Percentiles rank a stretch among this genome's conserved stretches.
phyloP scores from a whole-genome alignment of 805 yeast species.

The Nakazawaea ernobii region DNA sequence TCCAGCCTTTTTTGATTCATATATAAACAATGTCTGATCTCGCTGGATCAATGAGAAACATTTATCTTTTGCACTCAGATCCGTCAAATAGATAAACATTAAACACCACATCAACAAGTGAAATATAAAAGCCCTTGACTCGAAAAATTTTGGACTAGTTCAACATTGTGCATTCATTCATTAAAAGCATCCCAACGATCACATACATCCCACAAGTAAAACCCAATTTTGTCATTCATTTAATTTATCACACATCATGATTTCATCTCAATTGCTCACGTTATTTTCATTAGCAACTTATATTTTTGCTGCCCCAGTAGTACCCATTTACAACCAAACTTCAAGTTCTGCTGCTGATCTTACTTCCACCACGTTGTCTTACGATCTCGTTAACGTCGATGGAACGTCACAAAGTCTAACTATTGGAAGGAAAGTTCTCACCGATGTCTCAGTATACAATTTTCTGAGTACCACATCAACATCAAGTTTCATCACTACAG shows the following conservation, averaged over 20 bases:
- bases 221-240: conserved; percentile 4
- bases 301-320: conserved; percentile 1
- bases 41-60: conserved; percentile 1
- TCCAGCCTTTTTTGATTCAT: conserved; percentile 1
- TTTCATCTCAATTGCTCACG: neutral
- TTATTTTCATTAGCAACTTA: neutral
- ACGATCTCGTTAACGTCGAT: conserved; percentile 10
- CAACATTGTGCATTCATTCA: neutral
- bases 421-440: neutral
- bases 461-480: conserved; percentile 1
- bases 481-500: neutral
- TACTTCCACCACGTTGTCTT: conserved; percentile 1
- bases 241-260: neutral
- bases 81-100: too few species aligned
- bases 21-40: neutral
- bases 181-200: neutral
- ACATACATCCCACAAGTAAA: neutral
- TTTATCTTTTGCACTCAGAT: neutral
- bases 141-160: too few species aligned
- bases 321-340: neutral
- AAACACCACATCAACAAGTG: too few species aligned
- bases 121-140: too few species aligned
- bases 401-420: conserved; percentile 5
- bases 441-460: neutral
- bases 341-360: neutral